Conservation (phyloP, 2,329 filamentous ascomycete genomes). For the Apiospora sp. region DNA sequence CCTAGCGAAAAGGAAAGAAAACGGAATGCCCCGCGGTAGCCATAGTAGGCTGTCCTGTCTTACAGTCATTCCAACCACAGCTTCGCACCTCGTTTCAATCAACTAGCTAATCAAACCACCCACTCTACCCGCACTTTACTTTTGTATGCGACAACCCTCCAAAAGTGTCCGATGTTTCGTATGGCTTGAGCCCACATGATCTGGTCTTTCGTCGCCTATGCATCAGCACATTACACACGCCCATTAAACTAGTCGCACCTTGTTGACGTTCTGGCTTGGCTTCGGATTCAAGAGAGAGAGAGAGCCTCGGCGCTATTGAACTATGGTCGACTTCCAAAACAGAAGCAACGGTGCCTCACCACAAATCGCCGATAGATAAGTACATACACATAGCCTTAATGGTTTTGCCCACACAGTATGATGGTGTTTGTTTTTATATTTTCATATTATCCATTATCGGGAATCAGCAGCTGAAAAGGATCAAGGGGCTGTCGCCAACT, state of each 20-base stretch:
- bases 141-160: conserved; percentile 12
- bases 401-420: not conserved
- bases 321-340: conserved; percentile 11
- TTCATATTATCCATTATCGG: not conserved
- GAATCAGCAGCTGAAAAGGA: not conserved
- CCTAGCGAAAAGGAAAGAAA: not conserved
- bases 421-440: not conserved
- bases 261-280: conserved; percentile 14
- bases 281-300: not conserved
- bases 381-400: not conserved
- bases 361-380: not conserved
- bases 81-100: not conserved
- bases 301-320: conserved; percentile 17
- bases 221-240: conserved; percentile 11
- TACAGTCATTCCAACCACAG: conserved; percentile 4
- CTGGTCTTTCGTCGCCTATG: conserved; percentile 12
- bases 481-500: not conserved
- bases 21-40: conserved; percentile 8
- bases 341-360: conserved; percentile 9
- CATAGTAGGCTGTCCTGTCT: not conserved
- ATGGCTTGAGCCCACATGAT: conserved; percentile 16
- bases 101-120: conserved; percentile 3
- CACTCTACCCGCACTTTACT: conserved; percentile 9
- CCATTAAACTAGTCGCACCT: conserved; percentile 20
- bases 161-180: conserved; percentile 13